Evolutionary conservation across 768 basidiomycete genomes (phyloP), one percentile per base, ranked within the genome.

Genomic region (Suillus decipiens): DNA sequence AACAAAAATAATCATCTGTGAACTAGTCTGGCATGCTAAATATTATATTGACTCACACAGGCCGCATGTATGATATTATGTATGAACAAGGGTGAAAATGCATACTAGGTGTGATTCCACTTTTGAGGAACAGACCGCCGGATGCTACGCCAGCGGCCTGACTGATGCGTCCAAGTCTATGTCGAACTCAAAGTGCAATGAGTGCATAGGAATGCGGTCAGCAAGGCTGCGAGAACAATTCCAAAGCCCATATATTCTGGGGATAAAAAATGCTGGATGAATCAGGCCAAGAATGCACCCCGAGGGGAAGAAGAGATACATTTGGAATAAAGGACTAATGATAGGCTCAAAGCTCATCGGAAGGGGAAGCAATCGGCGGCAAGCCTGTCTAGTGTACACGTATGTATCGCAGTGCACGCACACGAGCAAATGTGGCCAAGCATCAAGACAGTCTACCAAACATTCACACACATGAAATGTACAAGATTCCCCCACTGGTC

Each of bases 231-330:
- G 4, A 59, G 58, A 15, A 42, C 58, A 15, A 59, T 48, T 22
- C 53, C 39, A 59, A 14, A 41, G 58, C 15, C 24, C 39, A 28
- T 31, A 34, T 51, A 43, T 59, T 59, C 41, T 34, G 58, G 51
- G 58, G 24, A 59, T 8, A 22, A 42, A 48, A 28, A 41, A 59
- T 15, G 28, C 41, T 59, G n/a, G 4, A 19, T 48, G 24, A 7
- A 34, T 34, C 15, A 8, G 15, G 31, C 31, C 14, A 59, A 9
- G 24, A 6, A 22, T 15, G n/a, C 11, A n/a, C 33, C 31, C 14
- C 48, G 2, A 3, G 58, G 39, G 15, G 19, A 22, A 59, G 43
- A 19, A 11, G 41, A 7, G 1, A 34, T 59, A 42, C 58, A 15
- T 59, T 59, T 34, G n/a, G 53, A 55, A 36, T 34, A 55, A 14